Base-by-base conservation (phyloP, 805 yeast species). In the Debaryomyces hansenii region DNA sequence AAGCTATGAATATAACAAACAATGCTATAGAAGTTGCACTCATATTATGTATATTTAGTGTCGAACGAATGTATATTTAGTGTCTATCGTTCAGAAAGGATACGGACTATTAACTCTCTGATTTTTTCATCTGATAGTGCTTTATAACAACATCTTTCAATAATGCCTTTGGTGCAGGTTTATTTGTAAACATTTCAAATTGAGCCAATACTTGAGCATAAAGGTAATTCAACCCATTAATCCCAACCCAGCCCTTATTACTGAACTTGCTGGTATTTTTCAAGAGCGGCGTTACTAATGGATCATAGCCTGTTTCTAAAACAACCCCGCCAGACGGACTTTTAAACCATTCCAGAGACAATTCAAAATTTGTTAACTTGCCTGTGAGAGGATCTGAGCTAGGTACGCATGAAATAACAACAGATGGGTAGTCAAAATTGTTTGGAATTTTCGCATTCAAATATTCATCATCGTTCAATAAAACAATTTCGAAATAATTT, bases 141-240 rank as follows among this genome's bases (percentile, higher is more conserved):
- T 34, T 41, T 7, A 14, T 20, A 20, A 41, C 20, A 24, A 36
- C 34, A 12, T 31, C 21, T 39, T 45, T 53, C 51, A 55, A 45
- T 8, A 49, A 33, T 14, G 36, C 50, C 21, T 49, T 36, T 10
- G 58, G 58, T 5, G 57, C 57, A 5, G 52, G 51, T 35, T 53
- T 55, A 2, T 51, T 51, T 12, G 52, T 48, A 20, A 51, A 51
- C 49, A 51, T 45, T 37, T 55, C 58, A 43, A 55, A 55, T 37
- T 55, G 55, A 4, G 53, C 44, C 18, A 50, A 38, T 10, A 52
- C 45, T 41, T 51, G 55, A 6, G 48, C 45, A 42, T 49, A 44
- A 29, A 55, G 47, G 42, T 47, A 51, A 40, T 52, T 51, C 37
- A 55, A 46, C 2, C 58, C 58, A 39, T 47, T 49, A 5, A 42